phyloP scores from a whole-genome alignment of 495 filamentous ascomycete genomes.

The Ramalina peruviana region DNA sequence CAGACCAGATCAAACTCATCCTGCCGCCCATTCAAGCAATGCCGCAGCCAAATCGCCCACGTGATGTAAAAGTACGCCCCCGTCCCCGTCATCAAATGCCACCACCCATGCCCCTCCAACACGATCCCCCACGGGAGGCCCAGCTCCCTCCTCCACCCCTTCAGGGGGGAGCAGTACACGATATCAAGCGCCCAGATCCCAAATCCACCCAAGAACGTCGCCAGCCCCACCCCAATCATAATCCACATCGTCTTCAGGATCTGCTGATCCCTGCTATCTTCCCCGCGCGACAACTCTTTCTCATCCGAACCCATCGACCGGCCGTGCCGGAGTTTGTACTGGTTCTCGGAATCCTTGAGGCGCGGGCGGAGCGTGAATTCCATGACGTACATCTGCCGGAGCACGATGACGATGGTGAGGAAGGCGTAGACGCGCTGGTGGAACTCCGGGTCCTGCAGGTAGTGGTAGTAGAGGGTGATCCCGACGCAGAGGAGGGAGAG shows the following conservation, averaged over 20 bases:
- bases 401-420: slow-evolving; percentile 63
- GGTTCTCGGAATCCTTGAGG: slow-evolving; percentile 23
- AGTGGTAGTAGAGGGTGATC: slow-evolving; percentile 88
- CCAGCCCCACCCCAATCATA: slow-evolving; percentile 56
- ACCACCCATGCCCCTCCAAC: slow-evolving; percentile 94
- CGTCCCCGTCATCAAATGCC: slow-evolving; percentile 54
- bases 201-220: slow-evolving; percentile 72
- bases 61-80: slow-evolving; percentile 74
- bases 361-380: slow-evolving; percentile 57
- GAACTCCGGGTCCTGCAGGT: slow-evolving; percentile 82
- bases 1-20: slow-evolving; percentile 64
- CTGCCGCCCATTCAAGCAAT: slow-evolving; percentile 64
- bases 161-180: slow-evolving; percentile 57
- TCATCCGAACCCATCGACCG: slow-evolving; percentile 13
- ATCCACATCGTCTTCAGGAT: slow-evolving; percentile 64
- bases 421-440: slow-evolving; percentile 82
- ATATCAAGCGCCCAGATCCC: slow-evolving; percentile 82
- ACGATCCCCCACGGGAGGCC: slow-evolving; percentile 83
- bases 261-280: slow-evolving; percentile 40
- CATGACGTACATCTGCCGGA: slow-evolving; percentile 83
- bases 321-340: slow-evolving; percentile 18
- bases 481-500: slow-evolving; percentile 54
- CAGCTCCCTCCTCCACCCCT: slow-evolving; percentile 53
- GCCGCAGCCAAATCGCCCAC: slow-evolving; percentile 77
- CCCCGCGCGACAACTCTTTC: slow-evolving; percentile 6